Base-by-base conservation (phyloP, 257 asterid species). In the Nicotiana benthamiana region DNA sequence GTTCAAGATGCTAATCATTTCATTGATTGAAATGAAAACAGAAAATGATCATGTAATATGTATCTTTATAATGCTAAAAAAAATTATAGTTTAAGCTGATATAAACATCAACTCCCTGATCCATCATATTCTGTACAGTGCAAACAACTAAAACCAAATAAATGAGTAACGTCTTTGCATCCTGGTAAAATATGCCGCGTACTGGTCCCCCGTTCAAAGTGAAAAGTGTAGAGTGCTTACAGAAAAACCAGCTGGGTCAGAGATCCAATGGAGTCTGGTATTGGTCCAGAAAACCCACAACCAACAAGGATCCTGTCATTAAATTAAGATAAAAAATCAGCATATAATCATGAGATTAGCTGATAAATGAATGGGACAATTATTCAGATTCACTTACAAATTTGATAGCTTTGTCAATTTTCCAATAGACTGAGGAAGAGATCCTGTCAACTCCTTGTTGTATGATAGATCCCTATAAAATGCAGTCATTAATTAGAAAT, bases 391-490 rank as follows among this genome's bases (percentile, higher is more conserved):
- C 84, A n/a, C 98, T 89, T 89, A 95, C 99, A 95, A 86, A 92
- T 75, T 92, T 3, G 93, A 27, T 54, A 95, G 85, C 77, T 91
- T 91, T 75, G 79, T 82, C 83, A 92, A 75, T 34, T 88, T 86
- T 67, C 96, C 99, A 26, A 95, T 91, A 13, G 85, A 18, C 65
- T 24, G 3, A 48, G 98, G 99, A 80, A 95, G 92, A 70, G 91
- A 24, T 46, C 99, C 98, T 0, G 79, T 87, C 89, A 95, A 62
- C 0, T 76, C 93, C 86, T 81, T 83, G 88, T 95, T 95, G 85
- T 85, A 93, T 10, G 98, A 95, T 57, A 95, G 88, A 88, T 95
- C 99, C 93, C 99, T 95, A 70, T 6, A 83, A 51, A 79, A 20
- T 26, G 57, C 24, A 74, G 20, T 30, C 5, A 18, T 57, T 51